Evolutionary conservation across 495 filamentous ascomycete species (phyloP).

Genomic region (Friedmanniomyces simplex): DNA sequence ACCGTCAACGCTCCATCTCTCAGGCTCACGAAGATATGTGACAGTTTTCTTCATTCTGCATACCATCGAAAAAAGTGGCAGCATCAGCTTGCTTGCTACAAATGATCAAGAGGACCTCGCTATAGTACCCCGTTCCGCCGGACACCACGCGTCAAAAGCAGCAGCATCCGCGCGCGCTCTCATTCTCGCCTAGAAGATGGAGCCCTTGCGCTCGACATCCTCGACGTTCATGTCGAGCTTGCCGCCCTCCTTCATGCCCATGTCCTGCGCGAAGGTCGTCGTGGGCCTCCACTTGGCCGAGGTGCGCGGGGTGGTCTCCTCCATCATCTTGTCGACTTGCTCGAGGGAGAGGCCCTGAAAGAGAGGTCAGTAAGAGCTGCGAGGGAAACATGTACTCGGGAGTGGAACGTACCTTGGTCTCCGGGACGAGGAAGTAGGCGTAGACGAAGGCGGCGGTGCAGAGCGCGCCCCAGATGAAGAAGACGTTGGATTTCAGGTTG

Average conservation of each 20-base stretch:
- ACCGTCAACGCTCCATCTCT: too few relatives aligned
- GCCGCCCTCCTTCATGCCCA: constrained; percentile 38
- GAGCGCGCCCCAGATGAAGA: constrained; percentile 37
- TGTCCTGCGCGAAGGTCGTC: constrained; percentile 55
- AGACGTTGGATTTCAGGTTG: constrained; percentile 62
- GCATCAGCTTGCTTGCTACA: too few relatives aligned
- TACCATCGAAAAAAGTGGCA: too few relatives aligned
- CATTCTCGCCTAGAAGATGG: constrained; percentile 18
- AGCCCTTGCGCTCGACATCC: constrained; percentile 25
- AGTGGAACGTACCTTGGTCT: constrained; percentile 52
- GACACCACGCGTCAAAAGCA: too few relatives aligned
- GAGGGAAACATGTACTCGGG: background rate
- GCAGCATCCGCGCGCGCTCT: too few relatives aligned
- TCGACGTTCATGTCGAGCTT: constrained; percentile 24
- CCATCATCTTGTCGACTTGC: constrained; percentile 85
- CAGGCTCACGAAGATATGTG: too few relatives aligned
- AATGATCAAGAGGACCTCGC: too few relatives aligned
- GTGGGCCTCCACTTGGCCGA: constrained; percentile 63
- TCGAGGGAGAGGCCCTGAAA: constrained; percentile 68
- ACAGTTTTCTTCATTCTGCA: too few relatives aligned
- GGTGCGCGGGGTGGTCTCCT: constrained; percentile 62
- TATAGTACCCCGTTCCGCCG: too few relatives aligned
- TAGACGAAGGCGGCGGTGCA: constrained; percentile 47
- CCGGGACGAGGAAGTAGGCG: constrained; percentile 68
- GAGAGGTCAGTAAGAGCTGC: constrained; percentile 6